phyloP scores from a whole-genome alignment of 192 early-diverging fungal species.

The Linderina pennispora region DNA sequence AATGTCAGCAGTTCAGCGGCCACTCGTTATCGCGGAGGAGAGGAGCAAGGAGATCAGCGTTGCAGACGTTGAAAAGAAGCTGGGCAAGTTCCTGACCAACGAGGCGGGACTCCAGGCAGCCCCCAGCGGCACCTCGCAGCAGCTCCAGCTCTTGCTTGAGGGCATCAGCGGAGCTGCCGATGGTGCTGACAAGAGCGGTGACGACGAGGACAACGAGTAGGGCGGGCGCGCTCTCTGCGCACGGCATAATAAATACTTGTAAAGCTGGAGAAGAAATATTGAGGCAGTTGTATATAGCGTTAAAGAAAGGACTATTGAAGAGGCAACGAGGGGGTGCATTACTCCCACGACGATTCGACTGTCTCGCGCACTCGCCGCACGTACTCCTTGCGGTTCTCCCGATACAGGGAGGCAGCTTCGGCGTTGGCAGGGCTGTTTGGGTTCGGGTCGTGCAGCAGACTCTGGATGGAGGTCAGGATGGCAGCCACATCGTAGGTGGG shows the following conservation, averaged over 20 bases:
- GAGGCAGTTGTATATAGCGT: too few species aligned
- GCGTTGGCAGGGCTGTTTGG: conserved; percentile 95
- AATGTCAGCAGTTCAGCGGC: conserved; percentile 16
- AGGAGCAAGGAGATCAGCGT: conserved; percentile 7
- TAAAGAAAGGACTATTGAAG: too few species aligned
- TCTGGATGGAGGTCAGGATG: conserved; percentile 93
- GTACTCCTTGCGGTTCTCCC: conserved; percentile 93
- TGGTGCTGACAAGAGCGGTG: too few species aligned
- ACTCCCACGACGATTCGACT: conserved; percentile 86
- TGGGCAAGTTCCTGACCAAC: conserved; percentile 16
- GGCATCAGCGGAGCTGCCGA: too few species aligned
- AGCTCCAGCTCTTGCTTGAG: conserved; percentile 17
- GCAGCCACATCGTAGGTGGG: conserved; percentile 93
- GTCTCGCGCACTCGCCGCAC: conserved; percentile 82
- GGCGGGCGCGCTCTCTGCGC: too few species aligned
- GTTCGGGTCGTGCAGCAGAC: conserved; percentile 94
- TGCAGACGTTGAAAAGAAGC: conserved; percentile 1
- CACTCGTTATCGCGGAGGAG: conserved; percentile 25
- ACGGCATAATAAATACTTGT: too few species aligned
- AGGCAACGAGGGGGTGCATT: conserved; percentile 10
- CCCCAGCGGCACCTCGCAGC: conserved; percentile 20
- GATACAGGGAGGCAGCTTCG: conserved; percentile 89
- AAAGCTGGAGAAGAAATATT: too few species aligned
- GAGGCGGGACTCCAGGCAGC: conserved; percentile 35
- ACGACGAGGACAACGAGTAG: too few species aligned